phyloP scores from a whole-genome alignment of 495 filamentous ascomycete genomes.

The Penicillium samsonianum region DNA sequence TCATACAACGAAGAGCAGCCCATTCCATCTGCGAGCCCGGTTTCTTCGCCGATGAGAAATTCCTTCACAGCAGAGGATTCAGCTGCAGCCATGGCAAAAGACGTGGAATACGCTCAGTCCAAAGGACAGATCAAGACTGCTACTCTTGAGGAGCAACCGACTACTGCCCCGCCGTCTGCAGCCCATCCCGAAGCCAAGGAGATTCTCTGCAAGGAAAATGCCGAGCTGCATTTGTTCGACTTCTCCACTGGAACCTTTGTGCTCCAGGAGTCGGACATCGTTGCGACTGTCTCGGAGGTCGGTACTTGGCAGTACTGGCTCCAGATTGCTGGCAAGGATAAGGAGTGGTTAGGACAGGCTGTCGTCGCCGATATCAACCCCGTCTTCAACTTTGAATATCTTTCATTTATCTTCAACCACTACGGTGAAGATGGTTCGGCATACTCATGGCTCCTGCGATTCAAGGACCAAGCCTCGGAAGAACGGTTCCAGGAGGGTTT shows the following conservation, averaged over 20 bases:
- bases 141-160: conserved; percentile 29
- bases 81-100: conserved; percentile 45
- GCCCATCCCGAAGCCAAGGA: conserved; percentile 68
- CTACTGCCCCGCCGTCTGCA: conserved; percentile 56
- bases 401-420: conserved; percentile 98
- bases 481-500: conserved; percentile 91
- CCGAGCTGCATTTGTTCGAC: conserved; percentile 93
- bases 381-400: conserved; percentile 97
- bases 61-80: conserved; percentile 39
- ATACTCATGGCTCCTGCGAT: conserved; percentile 93
- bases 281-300: conserved; percentile 79
- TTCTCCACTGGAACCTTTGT: conserved; percentile 81
- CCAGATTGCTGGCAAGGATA: conserved; percentile 74
- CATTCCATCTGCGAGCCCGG: conserved; percentile 79
- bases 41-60: conserved; percentile 59
- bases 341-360: conserved; percentile 85
- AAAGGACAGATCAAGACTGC: conserved; percentile 42
- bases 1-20: conserved; percentile 75
- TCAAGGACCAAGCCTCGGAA: conserved; percentile 76
- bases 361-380: conserved; percentile 91
- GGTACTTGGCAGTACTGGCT: conserved; percentile 97
- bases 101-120: conserved; percentile 47
- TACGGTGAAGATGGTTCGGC: conserved; percentile 85
- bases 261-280: conserved; percentile 70
- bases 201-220: conserved; percentile 70